These are phyloP conservation scores for Alternaria longipes DNA, from an alignment of 2,329 filamentous ascomycete genomes.

Conservation along the genomic window DNA sequence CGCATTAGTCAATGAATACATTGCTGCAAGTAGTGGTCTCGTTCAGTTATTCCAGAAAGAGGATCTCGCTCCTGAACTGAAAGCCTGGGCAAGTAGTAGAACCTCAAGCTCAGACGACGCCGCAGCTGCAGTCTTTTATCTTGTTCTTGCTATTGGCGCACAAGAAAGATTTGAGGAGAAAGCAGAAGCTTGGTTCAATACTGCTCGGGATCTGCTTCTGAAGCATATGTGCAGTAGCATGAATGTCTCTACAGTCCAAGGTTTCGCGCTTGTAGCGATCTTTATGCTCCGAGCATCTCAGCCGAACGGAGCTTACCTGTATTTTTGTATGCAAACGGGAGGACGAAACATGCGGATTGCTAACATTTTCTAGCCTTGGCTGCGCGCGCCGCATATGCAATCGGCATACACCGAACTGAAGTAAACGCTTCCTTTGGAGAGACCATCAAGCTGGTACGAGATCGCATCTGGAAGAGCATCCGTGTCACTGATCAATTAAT, in stretches of 20 bases:
- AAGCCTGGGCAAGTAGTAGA: constrained; percentile 34
- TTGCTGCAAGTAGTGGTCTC: constrained; percentile 58
- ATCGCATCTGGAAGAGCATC: constrained; percentile 63
- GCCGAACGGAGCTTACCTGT: constrained; percentile 63
- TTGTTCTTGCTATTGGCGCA: constrained; percentile 61
- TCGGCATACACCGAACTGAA: constrained; percentile 62
- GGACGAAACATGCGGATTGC: neutral
- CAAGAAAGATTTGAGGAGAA: constrained; percentile 54
- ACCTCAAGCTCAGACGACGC: constrained; percentile 49
- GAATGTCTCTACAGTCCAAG: constrained; percentile 61
- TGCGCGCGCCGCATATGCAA: constrained; percentile 62
- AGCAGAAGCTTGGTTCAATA: constrained; percentile 59
- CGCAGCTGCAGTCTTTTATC: constrained; percentile 59
- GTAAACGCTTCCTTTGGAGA: constrained; percentile 61
- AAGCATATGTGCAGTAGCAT: constrained; percentile 60
- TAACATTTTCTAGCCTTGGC: constrained; percentile 49
- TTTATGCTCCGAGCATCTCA: constrained; percentile 63
- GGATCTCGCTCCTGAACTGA: constrained; percentile 41
- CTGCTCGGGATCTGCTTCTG: constrained; percentile 57
- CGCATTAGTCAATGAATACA: constrained; percentile 54
- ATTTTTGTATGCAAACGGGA: constrained; percentile 51
- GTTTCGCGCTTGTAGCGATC: constrained; percentile 61
- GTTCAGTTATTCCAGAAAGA: constrained; percentile 59
- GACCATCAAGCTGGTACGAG: constrained; percentile 53
- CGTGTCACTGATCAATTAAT: constrained; percentile 63